Evolutionary conservation across 2,329 filamentous ascomycete species (phyloP).

Genomic region (Paraphoma chrysanthemicola): DNA sequence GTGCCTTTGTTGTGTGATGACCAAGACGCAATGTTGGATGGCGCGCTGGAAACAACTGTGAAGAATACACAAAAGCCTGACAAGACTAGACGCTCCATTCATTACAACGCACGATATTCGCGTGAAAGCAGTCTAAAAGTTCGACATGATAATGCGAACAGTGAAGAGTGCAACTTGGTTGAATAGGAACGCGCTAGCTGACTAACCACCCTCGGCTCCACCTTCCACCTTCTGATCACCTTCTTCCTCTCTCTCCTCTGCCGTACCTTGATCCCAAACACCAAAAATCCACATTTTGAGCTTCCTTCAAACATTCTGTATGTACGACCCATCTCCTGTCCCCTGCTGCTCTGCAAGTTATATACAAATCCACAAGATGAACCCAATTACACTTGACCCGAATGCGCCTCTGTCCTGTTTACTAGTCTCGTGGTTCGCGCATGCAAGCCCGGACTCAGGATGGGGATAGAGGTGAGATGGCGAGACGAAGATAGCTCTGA

Average conservation of each 20-base stretch:
- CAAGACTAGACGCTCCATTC: no score
- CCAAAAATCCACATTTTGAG: no score
- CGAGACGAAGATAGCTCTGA: slow-evolving; percentile 6
- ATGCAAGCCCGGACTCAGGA: not conserved
- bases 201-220: not conserved
- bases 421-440: not conserved
- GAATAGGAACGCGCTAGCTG: not conserved
- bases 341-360: not conserved
- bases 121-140: no score
- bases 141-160: no score
- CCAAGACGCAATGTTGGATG: no score
- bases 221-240: not conserved
- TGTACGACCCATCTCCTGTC: not conserved
- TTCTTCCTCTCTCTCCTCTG: not conserved
- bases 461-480: not conserved
- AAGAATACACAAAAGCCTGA: no score
- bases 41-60: no score
- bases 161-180: no score
- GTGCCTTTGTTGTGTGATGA: not conserved
- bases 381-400: slow-evolving; percentile 10
- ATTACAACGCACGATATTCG: no score
- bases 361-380: not conserved
- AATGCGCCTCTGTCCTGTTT: not conserved
- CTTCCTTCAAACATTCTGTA: no score
- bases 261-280: no score